These are phyloP conservation scores for Cryptosporidium parvum DNA, from an alignment of 169 alveolate genomes.

Conservation along the genomic window DNA sequence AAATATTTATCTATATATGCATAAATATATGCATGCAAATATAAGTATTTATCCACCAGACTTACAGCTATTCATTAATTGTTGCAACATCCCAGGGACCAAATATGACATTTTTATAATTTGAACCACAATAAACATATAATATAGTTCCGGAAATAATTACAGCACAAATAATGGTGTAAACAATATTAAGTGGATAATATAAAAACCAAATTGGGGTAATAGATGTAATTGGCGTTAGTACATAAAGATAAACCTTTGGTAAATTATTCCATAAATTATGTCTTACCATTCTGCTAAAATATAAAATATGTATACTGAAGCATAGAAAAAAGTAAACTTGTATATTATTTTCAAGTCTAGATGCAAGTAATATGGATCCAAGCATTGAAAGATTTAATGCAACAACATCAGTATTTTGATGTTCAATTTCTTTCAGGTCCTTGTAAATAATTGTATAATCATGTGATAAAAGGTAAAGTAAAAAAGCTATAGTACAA, in stretches of 20 bases:
- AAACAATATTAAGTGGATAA: constrained; percentile 53
- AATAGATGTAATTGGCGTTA: constrained; percentile 55
- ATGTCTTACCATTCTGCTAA: constrained; percentile 65
- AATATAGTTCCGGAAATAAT: constrained; percentile 54
- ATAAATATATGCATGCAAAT: neutral
- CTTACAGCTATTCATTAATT: constrained; percentile 19
- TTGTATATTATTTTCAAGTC: constrained; percentile 68
- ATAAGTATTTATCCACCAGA: neutral
- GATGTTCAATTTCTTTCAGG: constrained; percentile 51
- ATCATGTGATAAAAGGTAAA: constrained; percentile 49
- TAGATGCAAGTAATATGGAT: constrained; percentile 72
- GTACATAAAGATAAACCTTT: constrained; percentile 29
- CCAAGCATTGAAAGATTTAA: constrained; percentile 61
- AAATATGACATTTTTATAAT: constrained; percentile 35
- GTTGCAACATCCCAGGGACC: constrained; percentile 76
- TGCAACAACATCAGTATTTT: constrained; percentile 56
- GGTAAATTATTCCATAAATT: constrained; percentile 66
- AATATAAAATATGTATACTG: constrained; percentile 43
- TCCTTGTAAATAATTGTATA: constrained; percentile 63
- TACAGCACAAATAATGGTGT: constrained; percentile 34
- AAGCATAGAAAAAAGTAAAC: constrained; percentile 62
- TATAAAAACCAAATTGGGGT: constrained; percentile 59
- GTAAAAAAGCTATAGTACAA: constrained; percentile 32
- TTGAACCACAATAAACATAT: constrained; percentile 54
- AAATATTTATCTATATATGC: neutral